phyloP scores from a whole-genome alignment of 2,329 filamentous ascomycete genomes.

The Coleophoma crateriformis region DNA sequence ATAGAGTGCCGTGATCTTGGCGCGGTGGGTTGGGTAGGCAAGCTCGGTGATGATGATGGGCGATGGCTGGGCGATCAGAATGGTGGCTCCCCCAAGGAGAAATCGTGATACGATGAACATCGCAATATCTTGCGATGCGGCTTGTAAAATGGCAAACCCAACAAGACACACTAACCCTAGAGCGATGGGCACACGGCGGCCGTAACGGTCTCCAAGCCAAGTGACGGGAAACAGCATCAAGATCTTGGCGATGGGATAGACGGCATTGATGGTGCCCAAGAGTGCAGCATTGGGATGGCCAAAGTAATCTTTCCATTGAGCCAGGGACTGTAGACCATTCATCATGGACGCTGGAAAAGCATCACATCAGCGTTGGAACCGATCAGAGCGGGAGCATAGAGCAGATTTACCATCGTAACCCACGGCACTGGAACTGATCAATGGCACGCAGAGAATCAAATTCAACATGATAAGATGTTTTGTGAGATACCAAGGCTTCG shows the following conservation, averaged over 20 bases:
- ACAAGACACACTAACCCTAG: not conserved
- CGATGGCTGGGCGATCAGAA: not conserved
- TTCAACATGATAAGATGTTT: too few species aligned
- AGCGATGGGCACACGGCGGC: constrained; percentile 19
- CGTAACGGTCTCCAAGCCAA: constrained; percentile 29
- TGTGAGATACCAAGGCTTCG: too few species aligned
- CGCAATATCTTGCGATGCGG: not conserved
- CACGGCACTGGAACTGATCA: too few species aligned
- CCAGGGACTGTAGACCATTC: constrained; percentile 37
- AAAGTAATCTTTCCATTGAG: constrained; percentile 36
- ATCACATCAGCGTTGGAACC: too few species aligned
- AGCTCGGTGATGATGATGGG: constrained; percentile 9
- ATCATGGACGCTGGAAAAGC: constrained; percentile 14
- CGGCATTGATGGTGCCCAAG: constrained; percentile 31
- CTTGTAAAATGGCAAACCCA: not conserved
- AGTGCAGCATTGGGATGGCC: constrained; percentile 28
- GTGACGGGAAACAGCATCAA: constrained; percentile 30
- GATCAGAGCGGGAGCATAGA: too few species aligned
- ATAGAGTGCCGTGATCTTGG: not conserved
- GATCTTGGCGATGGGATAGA: constrained; percentile 33
- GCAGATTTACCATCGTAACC: too few species aligned
- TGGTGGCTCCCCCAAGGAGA: not conserved
- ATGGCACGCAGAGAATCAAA: too few species aligned
- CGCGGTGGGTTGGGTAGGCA: constrained; percentile 10
- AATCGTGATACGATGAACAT: not conserved